A percentile compares a stretch with the other conserved stretches of the same genome.
These are phyloP conservation scores for Phaeophleospora eucalypticola DNA, from an alignment of 2,329 filamentous ascomycete species.

Conservation along the genomic window DNA sequence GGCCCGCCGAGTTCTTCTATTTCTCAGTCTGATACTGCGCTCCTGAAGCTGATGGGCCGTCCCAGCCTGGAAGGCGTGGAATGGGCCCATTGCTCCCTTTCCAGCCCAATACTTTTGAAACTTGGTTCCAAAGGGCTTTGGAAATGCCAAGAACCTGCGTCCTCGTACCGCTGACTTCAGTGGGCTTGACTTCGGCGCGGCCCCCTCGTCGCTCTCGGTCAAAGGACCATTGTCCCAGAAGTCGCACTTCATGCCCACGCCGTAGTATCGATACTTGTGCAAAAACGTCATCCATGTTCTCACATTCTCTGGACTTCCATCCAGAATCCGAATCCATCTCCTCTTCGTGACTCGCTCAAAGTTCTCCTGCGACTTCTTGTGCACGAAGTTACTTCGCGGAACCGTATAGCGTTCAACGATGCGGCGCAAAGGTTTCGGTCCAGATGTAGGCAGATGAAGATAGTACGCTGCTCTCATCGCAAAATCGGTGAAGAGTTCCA, in stretches of 20 bases:
- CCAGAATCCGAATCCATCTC: conserved; percentile 84
- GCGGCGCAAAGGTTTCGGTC: conserved; percentile 79
- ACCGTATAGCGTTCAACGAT: conserved; percentile 94
- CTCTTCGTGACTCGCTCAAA: conserved; percentile 88
- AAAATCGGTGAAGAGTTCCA: conserved; percentile 94
- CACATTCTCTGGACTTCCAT: conserved; percentile 83
- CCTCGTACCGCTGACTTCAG: too few species aligned
- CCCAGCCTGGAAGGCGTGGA: too few species aligned
- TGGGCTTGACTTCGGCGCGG: too few species aligned
- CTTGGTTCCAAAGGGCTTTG: too few species aligned
- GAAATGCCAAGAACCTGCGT: too few species aligned
- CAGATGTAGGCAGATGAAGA: conserved; percentile 77
- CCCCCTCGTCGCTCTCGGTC: too few species aligned
- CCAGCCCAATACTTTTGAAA: too few species aligned
- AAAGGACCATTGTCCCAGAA: too few species aligned
- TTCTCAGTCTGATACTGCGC: too few species aligned
- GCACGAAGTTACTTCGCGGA: conserved; percentile 80
- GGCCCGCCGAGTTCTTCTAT: too few species aligned
- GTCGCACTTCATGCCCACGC: conserved; percentile 99
- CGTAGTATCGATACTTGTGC: conserved; percentile 86
- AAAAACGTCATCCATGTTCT: conserved; percentile 90
- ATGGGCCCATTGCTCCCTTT: too few species aligned
- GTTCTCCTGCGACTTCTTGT: conserved; percentile 97
- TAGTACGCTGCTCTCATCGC: conserved; percentile 93
- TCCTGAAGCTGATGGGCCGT: too few species aligned